These are phyloP conservation scores for Ceratobasidium sp. DNA, from an alignment of 1,284 basidiomycete genomes.

Conservation along the genomic window DNA sequence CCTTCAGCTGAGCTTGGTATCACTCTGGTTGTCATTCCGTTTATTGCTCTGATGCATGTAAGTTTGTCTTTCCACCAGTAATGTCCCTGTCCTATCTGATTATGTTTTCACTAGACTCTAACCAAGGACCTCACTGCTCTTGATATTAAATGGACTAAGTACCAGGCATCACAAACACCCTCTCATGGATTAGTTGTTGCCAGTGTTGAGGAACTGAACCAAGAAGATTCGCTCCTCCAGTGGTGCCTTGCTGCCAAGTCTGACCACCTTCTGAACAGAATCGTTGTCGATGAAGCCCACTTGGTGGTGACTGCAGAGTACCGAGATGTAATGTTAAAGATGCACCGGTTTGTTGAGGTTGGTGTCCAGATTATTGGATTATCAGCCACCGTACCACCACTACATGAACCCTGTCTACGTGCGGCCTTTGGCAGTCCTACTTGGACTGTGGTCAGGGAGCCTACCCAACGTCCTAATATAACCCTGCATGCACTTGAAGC, in stretches of 20 bases:
- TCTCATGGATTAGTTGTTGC: not conserved
- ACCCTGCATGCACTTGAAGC: not conserved
- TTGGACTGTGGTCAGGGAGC: not conserved
- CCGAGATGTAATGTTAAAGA: not conserved
- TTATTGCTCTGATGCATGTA: not conserved
- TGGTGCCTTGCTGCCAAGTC: not conserved
- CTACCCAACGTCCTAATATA: conserved; percentile 19
- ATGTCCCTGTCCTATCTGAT: too few species aligned
- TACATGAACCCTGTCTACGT: not conserved
- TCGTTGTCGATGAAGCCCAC: conserved; percentile 18
- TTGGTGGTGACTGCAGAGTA: not conserved
- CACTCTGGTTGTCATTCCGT: conserved; percentile 19
- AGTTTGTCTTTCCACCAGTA: too few species aligned
- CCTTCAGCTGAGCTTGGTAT: conserved; percentile 3
- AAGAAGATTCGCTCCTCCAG: not conserved
- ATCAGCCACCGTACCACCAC: not conserved
- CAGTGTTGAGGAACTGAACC: not conserved
- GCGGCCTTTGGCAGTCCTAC: not conserved
- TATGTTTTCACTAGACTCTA: too few species aligned
- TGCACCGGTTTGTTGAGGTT: not conserved
- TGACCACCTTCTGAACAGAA: not conserved
- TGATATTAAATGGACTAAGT: not conserved
- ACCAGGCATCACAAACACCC: not conserved
- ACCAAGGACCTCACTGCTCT: too few species aligned
- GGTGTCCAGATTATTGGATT: not conserved